Percentiles rank a stretch among this genome's conserved stretches.
phyloP scores from a whole-genome alignment of 2,329 filamentous ascomycete genomes.

The Zymoseptoria tritici region DNA sequence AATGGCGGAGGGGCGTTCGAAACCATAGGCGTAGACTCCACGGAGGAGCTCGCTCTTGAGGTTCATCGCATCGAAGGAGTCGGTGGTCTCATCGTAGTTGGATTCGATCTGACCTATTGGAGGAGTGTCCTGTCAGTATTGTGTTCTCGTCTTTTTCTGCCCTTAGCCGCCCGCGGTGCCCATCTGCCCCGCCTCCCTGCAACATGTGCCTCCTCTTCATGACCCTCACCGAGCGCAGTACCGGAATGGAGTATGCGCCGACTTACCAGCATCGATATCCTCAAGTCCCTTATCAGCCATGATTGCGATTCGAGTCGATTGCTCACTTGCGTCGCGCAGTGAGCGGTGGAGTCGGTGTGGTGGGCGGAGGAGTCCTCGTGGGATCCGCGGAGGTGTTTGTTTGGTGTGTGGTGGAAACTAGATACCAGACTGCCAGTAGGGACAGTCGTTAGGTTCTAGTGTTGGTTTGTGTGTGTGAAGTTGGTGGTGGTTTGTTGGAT shows the following conservation, averaged over 20 bases:
- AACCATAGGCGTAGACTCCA: slow-evolving; percentile 99
- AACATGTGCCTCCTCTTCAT: background rate
- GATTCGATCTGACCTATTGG: slow-evolving; percentile 92
- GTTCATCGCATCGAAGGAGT: slow-evolving; percentile 98
- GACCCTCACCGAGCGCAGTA: background rate
- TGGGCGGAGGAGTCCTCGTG: slow-evolving; percentile 34
- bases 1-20: slow-evolving; percentile 98
- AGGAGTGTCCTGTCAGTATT: slow-evolving; percentile 6
- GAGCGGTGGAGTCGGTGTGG: slow-evolving; percentile 48
- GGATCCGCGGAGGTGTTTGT: slow-evolving; percentile 32
- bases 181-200: background rate
- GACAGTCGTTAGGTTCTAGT: slow-evolving; percentile 40
- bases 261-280: slow-evolving; percentile 91
- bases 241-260: slow-evolving; percentile 2
- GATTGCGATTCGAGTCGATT: slow-evolving; percentile 58
- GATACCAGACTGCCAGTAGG: slow-evolving; percentile 41
- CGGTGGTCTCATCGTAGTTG: slow-evolving; percentile 99
- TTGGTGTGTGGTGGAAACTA: slow-evolving; percentile 32
- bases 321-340: slow-evolving; percentile 67
- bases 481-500: background rate
- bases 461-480: slow-evolving; percentile 18
- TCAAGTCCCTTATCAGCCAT: slow-evolving; percentile 99
- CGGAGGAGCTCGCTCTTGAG: slow-evolving; percentile 95
- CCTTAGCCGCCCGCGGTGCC: background rate
- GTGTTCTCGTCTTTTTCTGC: slow-evolving; percentile 5